These are phyloP conservation scores for Beta macrorhiza DNA, from an alignment of 179 eudicot genomes.

Conservation along the genomic window DNA sequence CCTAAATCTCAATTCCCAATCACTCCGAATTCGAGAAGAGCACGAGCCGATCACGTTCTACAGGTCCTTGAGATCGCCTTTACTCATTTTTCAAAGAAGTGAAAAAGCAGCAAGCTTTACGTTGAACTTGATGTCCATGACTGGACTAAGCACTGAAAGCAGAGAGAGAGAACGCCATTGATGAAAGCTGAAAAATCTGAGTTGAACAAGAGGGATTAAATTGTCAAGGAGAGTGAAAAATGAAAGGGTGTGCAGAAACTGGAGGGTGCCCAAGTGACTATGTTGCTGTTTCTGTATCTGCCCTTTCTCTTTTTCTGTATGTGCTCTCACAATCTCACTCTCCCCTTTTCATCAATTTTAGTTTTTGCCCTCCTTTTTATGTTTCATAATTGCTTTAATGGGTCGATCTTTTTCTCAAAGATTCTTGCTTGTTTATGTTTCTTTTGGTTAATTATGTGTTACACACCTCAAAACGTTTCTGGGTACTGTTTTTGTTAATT, in stretches of 20 bases:
- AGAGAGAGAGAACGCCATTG: background rate
- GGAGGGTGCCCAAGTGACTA: slow-evolving; percentile 91
- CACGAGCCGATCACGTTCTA: background rate
- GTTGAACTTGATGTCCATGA: background rate
- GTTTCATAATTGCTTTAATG: background rate
- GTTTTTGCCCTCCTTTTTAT: background rate
- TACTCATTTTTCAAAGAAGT: background rate
- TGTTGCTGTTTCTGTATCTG: slow-evolving; percentile 55
- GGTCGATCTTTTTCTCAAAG: slow-evolving; percentile 16
- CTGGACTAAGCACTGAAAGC: background rate
- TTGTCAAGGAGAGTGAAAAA: slow-evolving; percentile 4
- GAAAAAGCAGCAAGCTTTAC: background rate
- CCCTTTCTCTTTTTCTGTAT: slow-evolving; percentile 59
- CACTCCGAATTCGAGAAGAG: background rate
- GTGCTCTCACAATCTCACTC: slow-evolving; percentile 1
- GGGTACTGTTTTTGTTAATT: background rate
- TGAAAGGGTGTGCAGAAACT: slow-evolving; percentile 46
- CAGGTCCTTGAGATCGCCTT: background rate
- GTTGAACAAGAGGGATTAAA: background rate
- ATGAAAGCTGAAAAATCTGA: background rate
- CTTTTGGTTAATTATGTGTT: background rate
- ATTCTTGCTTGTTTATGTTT: slow-evolving; percentile 3
- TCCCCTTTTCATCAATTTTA: slow-evolving; percentile 12
- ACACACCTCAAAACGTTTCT: background rate
- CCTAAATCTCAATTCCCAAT: too few relatives aligned